phyloP scores from a whole-genome alignment of 2,329 filamentous ascomycete genomes.

The Tolypocladium tundrense region DNA sequence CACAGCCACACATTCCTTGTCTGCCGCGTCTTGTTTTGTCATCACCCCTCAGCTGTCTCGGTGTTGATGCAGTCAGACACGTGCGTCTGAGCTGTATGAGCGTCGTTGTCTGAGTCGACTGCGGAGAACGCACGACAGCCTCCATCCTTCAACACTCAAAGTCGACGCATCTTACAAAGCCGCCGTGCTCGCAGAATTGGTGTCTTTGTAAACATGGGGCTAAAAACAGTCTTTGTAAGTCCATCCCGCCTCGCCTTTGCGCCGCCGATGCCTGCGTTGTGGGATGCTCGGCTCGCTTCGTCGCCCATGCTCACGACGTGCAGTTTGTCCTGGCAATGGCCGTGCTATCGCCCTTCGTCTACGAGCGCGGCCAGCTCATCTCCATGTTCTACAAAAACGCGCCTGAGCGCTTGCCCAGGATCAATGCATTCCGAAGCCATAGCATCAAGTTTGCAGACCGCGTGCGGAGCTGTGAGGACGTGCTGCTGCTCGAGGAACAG shows the following conservation, averaged over 20 bases:
- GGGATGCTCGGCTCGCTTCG: background rate
- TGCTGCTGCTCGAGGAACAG: conserved; percentile 21
- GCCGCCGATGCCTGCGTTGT: background rate
- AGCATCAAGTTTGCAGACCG: conserved; percentile 24
- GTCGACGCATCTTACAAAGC: background rate
- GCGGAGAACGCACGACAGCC: no score
- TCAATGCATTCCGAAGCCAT: conserved; percentile 15
- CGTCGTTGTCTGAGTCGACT: background rate
- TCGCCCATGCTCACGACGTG: background rate
- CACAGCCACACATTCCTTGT: no score
- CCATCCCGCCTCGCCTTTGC: background rate
- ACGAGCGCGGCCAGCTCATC: conserved; percentile 7
- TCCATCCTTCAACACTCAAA: no score
- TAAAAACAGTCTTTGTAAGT: background rate
- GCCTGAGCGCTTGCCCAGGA: conserved; percentile 14
- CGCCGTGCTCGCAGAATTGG: background rate
- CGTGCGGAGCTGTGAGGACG: conserved; percentile 31
- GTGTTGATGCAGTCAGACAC: background rate
- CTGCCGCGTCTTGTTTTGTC: background rate
- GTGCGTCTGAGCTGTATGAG: background rate
- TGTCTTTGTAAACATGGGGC: background rate
- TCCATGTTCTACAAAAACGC: conserved; percentile 17
- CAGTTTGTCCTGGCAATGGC: conserved; percentile 3
- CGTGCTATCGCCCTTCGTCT: conserved; percentile 6
- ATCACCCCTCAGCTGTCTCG: no score